Base-by-base conservation (phyloP, 179 eudicot genomes). In the Beta macrorhiza region DNA sequence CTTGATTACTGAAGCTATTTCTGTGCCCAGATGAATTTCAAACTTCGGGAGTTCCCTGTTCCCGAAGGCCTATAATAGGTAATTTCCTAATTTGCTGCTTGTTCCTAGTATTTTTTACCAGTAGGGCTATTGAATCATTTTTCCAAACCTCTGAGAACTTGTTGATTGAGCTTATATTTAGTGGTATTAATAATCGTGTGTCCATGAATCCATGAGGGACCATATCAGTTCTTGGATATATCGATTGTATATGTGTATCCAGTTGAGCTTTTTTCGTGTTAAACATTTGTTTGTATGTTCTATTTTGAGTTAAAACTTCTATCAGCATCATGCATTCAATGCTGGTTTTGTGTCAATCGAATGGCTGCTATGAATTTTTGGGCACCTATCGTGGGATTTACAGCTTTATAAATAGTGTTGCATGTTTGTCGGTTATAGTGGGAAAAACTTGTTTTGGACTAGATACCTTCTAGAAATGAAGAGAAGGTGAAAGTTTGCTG, bases 11-110 rank as follows among this genome's bases (percentile, higher is more conserved):
- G 79, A 72, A 67, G 25, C 75, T 58, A 22, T 68, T 59, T 78
- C 64, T 72, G 44, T 12, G 17, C 62, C 68, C 92, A 96, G 99
- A 96, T 89, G 99, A 96, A 85, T 96, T 96, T 88, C 99, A 96
- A 87, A 94, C 99, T 32, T 84, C 98, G 80, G 81, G 97, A 87
- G 88, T 68, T 82, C 99, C 98, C 68, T 88, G 90, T 82, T 8
- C 97, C 58, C 91, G 99, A 72, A 91, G 99, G 83, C 99, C 99
- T 69, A 86, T 81, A 81, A 96, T 96, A 79, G 97, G 99, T 92
- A 80, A 82, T 3, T 55, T 80, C 8, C 65, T 37, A 22, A 65
- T 75, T 65, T 65, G 14, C 63, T 49, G 22, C 19, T 57, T 29
- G 32, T 79, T 42, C 16, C 16, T 73, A 64, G 14, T 25, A 15